Base-by-base conservation (phyloP, 352 stramenopile species). In the Phytophthora brassicae region DNA sequence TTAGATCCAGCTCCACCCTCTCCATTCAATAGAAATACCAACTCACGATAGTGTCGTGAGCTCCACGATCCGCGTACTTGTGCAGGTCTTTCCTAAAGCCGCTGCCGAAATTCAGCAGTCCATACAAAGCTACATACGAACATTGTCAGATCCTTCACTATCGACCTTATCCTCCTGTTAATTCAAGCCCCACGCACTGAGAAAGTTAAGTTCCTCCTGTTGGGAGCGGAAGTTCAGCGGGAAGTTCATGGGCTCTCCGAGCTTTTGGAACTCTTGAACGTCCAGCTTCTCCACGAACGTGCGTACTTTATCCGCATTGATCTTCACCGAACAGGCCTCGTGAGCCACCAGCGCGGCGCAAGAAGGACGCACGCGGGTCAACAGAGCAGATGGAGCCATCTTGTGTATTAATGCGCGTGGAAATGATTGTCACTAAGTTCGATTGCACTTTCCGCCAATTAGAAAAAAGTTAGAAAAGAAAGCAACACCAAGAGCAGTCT, bases 61-160 rank as follows among this genome's bases (percentile, higher is more conserved):
- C 80, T 35, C 84, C 84, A 41, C 82, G 76, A 13, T 86, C 75
- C 24, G 72, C 67, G 50, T 86, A 86, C 54, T 88, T 84, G 70
- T 93, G 82, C 48, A 94, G 68, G 22, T 89, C 82, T 49, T 89
- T 89, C 47, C 85, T 79, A 57, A 77, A 94, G 16, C 85, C 85
- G 39, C 85, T 94, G 50, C 85, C 85, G 57, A 94, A 91, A 68
- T 89, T 90, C 33, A 94, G 66, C 45, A 94, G 50, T 19, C 71
- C 74, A 48, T 88, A 79, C n/a, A 94, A 42, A 26, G 72, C 82
- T 92, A 41, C 19, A 66, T 2, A 20, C 13, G 41, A 2, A 31
- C 12, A 23, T 24, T 22, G 0, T 54, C 7, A 46, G n/a, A 8
- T 12, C 60, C n/a, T 53, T 12, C 13, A 43, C 44, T 8, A 48